Evolutionary conservation across 164 flowering plant species (phyloP), one percentile per base, ranked within the genome.

Genomic region (Paratinospora sagittata): DNA sequence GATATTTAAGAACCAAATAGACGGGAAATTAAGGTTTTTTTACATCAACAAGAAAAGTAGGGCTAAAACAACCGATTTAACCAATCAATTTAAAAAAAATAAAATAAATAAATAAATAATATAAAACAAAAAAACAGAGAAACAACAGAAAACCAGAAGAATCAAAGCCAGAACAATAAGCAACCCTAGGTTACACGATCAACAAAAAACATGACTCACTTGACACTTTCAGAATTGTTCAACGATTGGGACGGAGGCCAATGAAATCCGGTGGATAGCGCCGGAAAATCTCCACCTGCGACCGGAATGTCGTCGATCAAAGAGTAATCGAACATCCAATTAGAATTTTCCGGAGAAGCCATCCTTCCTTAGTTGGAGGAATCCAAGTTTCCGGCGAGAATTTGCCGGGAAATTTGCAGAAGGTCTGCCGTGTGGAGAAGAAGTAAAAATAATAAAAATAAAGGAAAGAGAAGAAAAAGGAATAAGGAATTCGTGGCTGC

Each of bases 321-420:
- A 12, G 75, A 79, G 69, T 80, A 87, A 58, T 91, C 93, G 68
- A 47, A 79, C 13, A 88, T 70, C 93, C 92, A 91, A 74, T 87
- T 85, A 36, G 84, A 67, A 72, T 77, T 84, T 74, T 91, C 97
- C 33, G 88, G 87, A 9, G 89, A 83, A 62, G 83, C 88, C 97
- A 91, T 90, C 62, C 67, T 72, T 33, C 12, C 27, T 14, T 27
- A 12, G 64, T 11, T 16, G 73, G 34, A 64, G 76, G 78, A 47
- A 72, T 66, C 27, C 13, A 37, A 7, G 6, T 24, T 16, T 27
- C 63, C 43, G 71, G 72, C 68, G 23, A 13, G 33, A 13, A 9
- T 65, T 30, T 36, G 52, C 39, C 71, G 55, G 76, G 36, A 30
- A 16, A 33, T 13, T 43, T 47, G 65, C 43, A 4, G 62, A 43